A percentile compares a stretch with the other conserved stretches of the same genome.
Evolutionary conservation across 176 grass and related monocot species (phyloP).

Genomic region (Chrysopogon serrulatus): DNA sequence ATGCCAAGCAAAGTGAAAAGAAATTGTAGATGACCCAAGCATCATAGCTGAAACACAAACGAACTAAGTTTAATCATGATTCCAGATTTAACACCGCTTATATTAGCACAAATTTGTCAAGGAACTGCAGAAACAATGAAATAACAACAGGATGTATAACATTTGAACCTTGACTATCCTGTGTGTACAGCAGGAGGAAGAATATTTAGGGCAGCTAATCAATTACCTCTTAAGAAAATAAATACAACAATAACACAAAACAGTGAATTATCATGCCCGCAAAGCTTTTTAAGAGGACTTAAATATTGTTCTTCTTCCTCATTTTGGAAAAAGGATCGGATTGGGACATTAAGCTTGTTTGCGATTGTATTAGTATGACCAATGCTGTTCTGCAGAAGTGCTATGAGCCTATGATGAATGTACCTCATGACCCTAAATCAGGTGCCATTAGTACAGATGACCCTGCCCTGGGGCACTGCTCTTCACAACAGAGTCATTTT

Average conservation of each 20-base stretch:
- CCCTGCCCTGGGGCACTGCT: not conserved
- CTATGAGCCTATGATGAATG: not conserved
- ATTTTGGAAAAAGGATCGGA: not conserved
- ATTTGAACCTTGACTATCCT: not conserved
- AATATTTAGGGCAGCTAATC: not conserved
- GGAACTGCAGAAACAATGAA: not conserved
- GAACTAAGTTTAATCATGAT: slow-evolving; percentile 17
- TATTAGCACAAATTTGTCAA: slow-evolving; percentile 1
- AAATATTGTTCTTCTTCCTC: not conserved
- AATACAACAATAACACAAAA: not conserved
- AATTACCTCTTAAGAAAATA: not conserved
- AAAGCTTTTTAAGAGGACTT: not conserved
- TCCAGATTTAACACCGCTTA: not conserved
- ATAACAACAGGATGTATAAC: not conserved
- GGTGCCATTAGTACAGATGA: not conserved
- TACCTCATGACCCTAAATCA: not conserved
- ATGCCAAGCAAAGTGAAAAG: slow-evolving; percentile 89
- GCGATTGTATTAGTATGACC: not conserved
- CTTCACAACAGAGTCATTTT: not conserved
- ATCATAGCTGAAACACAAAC: slow-evolving; percentile 71
- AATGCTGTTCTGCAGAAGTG: not conserved
- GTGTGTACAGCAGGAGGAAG: not conserved
- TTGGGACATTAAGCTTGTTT: not conserved
- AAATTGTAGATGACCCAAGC: slow-evolving; percentile 96
- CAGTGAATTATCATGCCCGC: not conserved